These are phyloP conservation scores for Cyclotella baltica DNA, from an alignment of 108 stramenopile species.

Conservation along the genomic window DNA sequence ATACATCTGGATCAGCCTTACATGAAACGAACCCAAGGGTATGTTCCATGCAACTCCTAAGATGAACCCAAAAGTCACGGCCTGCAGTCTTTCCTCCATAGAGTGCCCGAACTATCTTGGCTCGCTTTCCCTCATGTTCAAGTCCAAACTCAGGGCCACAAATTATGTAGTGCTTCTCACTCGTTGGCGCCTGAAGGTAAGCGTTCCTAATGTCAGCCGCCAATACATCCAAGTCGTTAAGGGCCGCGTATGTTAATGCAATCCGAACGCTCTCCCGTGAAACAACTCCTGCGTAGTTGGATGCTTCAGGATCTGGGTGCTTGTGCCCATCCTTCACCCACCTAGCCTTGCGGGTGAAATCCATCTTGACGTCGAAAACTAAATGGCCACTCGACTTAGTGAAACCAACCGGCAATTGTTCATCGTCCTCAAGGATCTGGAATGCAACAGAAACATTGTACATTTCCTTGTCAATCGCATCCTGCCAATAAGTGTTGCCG, in stretches of 20 bases:
- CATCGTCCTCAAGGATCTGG: conserved; percentile 37
- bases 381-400: conserved; percentile 10
- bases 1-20: conserved; percentile 48
- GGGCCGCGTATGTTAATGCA: conserved; percentile 18
- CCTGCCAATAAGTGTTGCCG: conserved; percentile 52
- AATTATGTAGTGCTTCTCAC: conserved; percentile 36
- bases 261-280: conserved; percentile 13
- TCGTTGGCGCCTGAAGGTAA: conserved; percentile 35
- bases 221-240: conserved; percentile 10
- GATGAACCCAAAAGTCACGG: conserved; percentile 54
- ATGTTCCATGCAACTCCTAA: conserved; percentile 23
- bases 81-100: conserved; percentile 62
- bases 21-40: conserved; percentile 54
- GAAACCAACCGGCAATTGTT: conserved; percentile 38
- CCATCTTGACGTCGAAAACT: conserved; percentile 22
- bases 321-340: conserved; percentile 17
- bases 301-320: neutral
- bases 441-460: conserved; percentile 48
- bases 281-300: conserved; percentile 20
- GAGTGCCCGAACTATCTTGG: conserved; percentile 59
- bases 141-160: conserved; percentile 52
- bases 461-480: conserved; percentile 64
- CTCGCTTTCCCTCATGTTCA: conserved; percentile 46
- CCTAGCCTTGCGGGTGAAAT: conserved; percentile 16
- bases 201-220: conserved; percentile 45